Percentiles rank a stretch among this genome's conserved stretches.
Conservation (phyloP, 1,284 basidiomycete genomes). For the Rhodotorula sp. region DNA sequence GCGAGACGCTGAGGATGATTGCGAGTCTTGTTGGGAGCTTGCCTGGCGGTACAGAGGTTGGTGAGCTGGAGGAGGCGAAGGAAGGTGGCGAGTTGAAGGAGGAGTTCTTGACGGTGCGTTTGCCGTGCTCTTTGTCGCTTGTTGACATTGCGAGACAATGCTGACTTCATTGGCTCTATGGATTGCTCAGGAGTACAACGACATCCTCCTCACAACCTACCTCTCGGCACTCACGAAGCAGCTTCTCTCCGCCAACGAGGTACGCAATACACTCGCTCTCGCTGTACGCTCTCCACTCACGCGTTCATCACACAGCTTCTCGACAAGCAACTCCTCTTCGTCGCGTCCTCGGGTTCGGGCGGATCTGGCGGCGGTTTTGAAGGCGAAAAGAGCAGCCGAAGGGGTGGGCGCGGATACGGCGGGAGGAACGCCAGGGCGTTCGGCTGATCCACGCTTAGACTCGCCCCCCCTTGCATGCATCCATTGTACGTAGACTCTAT, state of each 20-base stretch:
- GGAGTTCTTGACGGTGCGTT: slow-evolving; percentile 73
- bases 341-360: slow-evolving; percentile 39
- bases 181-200: slow-evolving; percentile 69
- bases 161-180: slow-evolving; percentile 4
- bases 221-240: slow-evolving; percentile 84
- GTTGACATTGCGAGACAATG: background rate
- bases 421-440: background rate
- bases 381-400: slow-evolving; percentile 1
- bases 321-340: slow-evolving; percentile 64
- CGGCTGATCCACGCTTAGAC: background rate
- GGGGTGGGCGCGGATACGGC: background rate
- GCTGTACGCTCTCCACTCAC: background rate
- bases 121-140: slow-evolving; percentile 39
- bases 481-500: background rate
- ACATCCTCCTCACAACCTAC: slow-evolving; percentile 87
- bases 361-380: background rate
- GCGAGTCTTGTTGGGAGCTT: slow-evolving; percentile 79
- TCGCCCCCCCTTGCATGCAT: background rate
- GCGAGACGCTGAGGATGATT: slow-evolving; percentile 76
- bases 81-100: slow-evolving; percentile 64
- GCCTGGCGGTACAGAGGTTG: slow-evolving; percentile 51
- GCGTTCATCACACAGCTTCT: slow-evolving; percentile 55
- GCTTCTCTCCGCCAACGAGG: slow-evolving; percentile 81
- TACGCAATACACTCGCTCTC: slow-evolving; percentile 47
- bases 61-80: background rate